These are phyloP conservation scores for Pochonia chlamydosporia DNA, from an alignment of 2,329 filamentous ascomycete species.

Conservation along the genomic window DNA sequence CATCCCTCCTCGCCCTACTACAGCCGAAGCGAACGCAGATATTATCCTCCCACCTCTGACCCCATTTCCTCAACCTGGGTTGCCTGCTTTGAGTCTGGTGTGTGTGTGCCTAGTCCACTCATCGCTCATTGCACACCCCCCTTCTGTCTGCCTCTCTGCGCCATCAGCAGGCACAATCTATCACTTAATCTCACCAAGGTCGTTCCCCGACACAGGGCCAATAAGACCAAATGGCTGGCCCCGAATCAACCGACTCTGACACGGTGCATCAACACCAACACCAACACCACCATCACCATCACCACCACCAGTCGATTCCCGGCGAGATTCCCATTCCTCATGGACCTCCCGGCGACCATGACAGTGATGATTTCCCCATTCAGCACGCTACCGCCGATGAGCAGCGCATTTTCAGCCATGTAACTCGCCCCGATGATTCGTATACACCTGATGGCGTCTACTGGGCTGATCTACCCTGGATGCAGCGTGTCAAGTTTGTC, in stretches of 20 bases:
- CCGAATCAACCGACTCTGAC: slow-evolving; percentile 7
- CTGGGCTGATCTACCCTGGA: slow-evolving; percentile 81
- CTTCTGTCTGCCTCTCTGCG: neutral
- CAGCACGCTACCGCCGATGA: slow-evolving; percentile 41
- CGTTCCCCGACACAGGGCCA: neutral
- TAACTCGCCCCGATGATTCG: slow-evolving; percentile 83
- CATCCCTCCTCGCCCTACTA: neutral
- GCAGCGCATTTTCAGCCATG: slow-evolving; percentile 63
- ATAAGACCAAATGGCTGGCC: slow-evolving; percentile 5
- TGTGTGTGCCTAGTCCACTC: too few relatives aligned
- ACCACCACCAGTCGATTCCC: slow-evolving; percentile 30
- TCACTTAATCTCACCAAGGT: neutral
- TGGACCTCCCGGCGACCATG: slow-evolving; percentile 38
- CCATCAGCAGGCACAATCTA: neutral
- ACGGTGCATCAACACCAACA: slow-evolving; percentile 11
- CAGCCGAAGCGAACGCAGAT: too few relatives aligned
- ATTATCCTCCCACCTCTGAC: too few relatives aligned
- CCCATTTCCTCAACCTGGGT: neutral
- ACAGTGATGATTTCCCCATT: slow-evolving; percentile 40
- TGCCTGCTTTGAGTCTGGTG: too few relatives aligned
- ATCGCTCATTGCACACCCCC: too few relatives aligned
- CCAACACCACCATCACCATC: slow-evolving; percentile 17
- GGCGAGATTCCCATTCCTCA: slow-evolving; percentile 54
- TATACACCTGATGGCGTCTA: slow-evolving; percentile 80
- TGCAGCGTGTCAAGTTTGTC: slow-evolving; percentile 70